Base-by-base conservation (phyloP, 129 eudicot species). In the Tagetes patula region DNA sequence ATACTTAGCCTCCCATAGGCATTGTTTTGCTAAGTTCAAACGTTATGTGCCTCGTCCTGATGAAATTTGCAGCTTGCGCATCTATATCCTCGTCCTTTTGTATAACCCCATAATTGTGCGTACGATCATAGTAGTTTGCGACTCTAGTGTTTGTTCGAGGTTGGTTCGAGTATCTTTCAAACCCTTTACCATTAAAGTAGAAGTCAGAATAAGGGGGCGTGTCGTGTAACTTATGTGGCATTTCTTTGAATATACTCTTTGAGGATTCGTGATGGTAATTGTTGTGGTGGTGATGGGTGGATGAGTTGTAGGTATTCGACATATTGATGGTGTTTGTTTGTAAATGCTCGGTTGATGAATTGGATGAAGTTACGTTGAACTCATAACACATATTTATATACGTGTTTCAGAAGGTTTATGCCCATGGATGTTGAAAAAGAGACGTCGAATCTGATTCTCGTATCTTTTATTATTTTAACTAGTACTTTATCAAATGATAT, bases 41-140 rank as follows among this genome's bases (percentile, higher is more conserved):
- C 58, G 61, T 85, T 63, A 64, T 52, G 70, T 87, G 96, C 80
- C 84, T 72, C 9, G 75, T 53, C 54, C 41, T 52, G 30, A 90
- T 87, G 54, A 85, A 90, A 48, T 84, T 74, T 39, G 82, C 77
- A 12, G 95, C 95, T 82, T 87, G 79, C 9, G 82, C 83, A 79
- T 90, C 87, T 32, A 90, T 66, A 52, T 77, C 84, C 72, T 12
- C 82, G 34, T 56, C 30, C 9, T 37, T 0, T 3, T 5, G 27
- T 4, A 1, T 14, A 36, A 60, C 43, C 70, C 65, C 58, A 43
- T 33, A 38, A 3, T 5, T 39, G 58, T 58, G 43, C 60, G 52
- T 72, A 4, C 8, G 59, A 1, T 75, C 81, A 31, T 62, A 42
- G 36, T 46, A 58, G 69, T 33, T 55, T 7, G 37, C 60, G 40